Percentiles rank a stretch among this genome's conserved stretches.
Evolutionary conservation across 306 rosid species (phyloP).

Genomic region (Trifolium subterraneum): DNA sequence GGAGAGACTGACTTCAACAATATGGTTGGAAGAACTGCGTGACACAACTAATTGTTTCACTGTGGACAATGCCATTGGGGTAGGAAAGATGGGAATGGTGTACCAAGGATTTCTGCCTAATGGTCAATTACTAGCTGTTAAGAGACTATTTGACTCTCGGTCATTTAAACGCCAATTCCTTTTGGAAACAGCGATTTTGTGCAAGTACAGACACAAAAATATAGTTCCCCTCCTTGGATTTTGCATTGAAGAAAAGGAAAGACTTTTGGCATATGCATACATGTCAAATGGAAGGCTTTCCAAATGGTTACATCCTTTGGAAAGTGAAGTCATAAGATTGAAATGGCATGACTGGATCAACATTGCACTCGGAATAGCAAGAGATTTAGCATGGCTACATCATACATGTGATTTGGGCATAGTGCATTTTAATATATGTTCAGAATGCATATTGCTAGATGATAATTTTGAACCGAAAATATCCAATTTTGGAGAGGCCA

Average conservation of each 20-base stretch:
- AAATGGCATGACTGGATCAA: constrained; percentile 30
- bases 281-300: constrained; percentile 49
- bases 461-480: constrained; percentile 47
- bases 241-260: constrained; percentile 38
- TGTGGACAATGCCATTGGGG: constrained; percentile 41
- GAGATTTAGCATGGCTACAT: constrained; percentile 49
- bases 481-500: constrained; percentile 46
- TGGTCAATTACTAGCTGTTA: constrained; percentile 40
- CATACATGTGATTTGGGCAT: constrained; percentile 14
- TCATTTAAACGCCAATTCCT: constrained; percentile 15
- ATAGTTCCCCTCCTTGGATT: constrained; percentile 43
- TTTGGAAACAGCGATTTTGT: constrained; percentile 35
- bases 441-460: constrained; percentile 40
- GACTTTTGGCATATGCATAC: constrained; percentile 28
- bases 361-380: constrained; percentile 50
- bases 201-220: constrained; percentile 42
- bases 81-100: constrained; percentile 48
- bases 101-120: constrained; percentile 39
- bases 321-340: constrained; percentile 2
- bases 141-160: constrained; percentile 35
- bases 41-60: constrained; percentile 42
- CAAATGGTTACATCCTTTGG: constrained; percentile 44
- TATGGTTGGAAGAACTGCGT: constrained; percentile 32
- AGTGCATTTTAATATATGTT: constrained; percentile 37
- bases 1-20: constrained; percentile 31